Percentiles rank a stretch among this genome's conserved stretches.
Conservation (phyloP, 768 basidiomycete genomes). For the Rhodotorula toruloides region DNA sequence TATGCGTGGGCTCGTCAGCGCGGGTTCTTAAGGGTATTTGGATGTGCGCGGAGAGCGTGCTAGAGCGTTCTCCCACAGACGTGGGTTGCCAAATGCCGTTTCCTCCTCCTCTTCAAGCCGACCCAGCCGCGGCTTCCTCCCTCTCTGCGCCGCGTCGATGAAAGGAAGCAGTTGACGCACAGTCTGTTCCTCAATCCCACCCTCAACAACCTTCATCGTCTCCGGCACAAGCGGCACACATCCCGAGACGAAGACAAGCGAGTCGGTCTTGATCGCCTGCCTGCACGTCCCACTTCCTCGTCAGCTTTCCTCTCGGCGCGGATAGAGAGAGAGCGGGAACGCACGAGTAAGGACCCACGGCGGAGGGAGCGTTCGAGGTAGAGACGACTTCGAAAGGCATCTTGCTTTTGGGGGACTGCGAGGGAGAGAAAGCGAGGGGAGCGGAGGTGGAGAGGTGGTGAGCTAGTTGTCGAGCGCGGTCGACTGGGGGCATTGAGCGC, state of each 20-base stretch:
- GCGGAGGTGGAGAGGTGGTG: background rate
- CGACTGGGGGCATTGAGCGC: too few species aligned
- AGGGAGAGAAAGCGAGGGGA: background rate
- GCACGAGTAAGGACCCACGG: constrained; percentile 29
- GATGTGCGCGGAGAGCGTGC: too few species aligned
- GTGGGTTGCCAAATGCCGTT: too few species aligned
- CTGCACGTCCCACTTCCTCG: background rate
- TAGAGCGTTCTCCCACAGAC: too few species aligned
- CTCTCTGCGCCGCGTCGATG: too few species aligned
- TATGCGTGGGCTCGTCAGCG: background rate
- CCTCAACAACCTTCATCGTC: constrained; percentile 68
- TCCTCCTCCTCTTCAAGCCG: too few species aligned
- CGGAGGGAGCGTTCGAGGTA: constrained; percentile 9
- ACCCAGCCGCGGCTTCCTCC: too few species aligned
- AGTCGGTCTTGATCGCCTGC: constrained; percentile 39
- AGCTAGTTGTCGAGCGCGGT: too few species aligned
- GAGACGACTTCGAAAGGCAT: background rate
- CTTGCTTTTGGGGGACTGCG: background rate
- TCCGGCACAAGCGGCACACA: constrained; percentile 75
- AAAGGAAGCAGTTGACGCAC: constrained; percentile 41
- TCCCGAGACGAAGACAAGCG: constrained; percentile 73
- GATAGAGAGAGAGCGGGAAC: background rate
- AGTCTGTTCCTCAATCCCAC: constrained; percentile 69
- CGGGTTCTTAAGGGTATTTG: background rate
- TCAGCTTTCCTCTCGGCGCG: background rate